Percentiles rank a stretch among this genome's conserved stretches.
Evolutionary conservation across 257 asterid species (phyloP).

Genomic region (Schizonepeta tenuifolia): DNA sequence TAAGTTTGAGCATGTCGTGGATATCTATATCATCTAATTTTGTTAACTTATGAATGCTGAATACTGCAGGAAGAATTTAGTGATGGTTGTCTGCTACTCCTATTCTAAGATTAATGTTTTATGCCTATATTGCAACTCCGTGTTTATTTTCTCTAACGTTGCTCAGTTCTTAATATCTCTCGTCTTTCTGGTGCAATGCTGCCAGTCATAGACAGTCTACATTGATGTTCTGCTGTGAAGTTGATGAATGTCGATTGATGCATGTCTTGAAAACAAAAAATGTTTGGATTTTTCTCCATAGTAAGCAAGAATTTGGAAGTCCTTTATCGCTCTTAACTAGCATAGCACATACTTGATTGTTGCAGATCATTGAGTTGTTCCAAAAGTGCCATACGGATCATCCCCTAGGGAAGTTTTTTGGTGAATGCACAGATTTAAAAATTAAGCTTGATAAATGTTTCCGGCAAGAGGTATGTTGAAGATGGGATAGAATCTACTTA

Average conservation of each 20-base stretch:
- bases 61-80: neutral
- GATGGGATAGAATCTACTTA: neutral
- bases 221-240: neutral
- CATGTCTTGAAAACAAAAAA: neutral
- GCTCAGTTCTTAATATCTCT: neutral
- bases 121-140: neutral
- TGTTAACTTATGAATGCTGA: neutral
- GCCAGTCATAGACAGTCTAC: neutral
- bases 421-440: slow-evolving; percentile 79
- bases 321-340: neutral
- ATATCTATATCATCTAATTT: neutral
- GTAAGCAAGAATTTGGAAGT: slow-evolving; percentile 4
- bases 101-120: neutral
- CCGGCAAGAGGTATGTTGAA: slow-evolving; percentile 68
- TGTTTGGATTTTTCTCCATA: neutral
- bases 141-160: neutral
- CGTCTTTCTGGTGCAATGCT: neutral
- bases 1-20: neutral
- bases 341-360: neutral
- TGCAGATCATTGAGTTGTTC: slow-evolving; percentile 74
- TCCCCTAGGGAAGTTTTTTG: slow-evolving; percentile 79
- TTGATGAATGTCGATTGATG: slow-evolving; percentile 6
- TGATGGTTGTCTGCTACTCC: neutral
- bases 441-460: slow-evolving; percentile 77
- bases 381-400: slow-evolving; percentile 82